Base-by-base conservation (phyloP, 257 asterid species). In the Hygrophila difformis region DNA sequence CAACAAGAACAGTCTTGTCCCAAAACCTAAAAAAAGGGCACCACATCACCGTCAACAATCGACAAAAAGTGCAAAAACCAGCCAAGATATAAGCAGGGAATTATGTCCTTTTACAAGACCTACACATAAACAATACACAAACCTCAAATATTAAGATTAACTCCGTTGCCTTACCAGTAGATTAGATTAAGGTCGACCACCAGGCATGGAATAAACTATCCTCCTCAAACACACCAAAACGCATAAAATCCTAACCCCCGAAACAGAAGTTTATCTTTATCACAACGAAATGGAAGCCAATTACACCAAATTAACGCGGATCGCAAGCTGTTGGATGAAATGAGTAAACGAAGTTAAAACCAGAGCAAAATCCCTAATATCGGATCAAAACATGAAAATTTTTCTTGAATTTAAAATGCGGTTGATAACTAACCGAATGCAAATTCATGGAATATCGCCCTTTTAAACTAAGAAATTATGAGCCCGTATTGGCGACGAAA, bases 91-190 rank as follows among this genome's bases (percentile, higher is more conserved):
- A 21, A 8, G 26, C 37, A 33, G 12, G 12, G 37, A 33, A 33
- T 12, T 2, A 33, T 0, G 12, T 12, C 37, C 6, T 6, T 9
- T 33, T 5, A 1, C 37, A 33, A 2, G 10, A 10, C 3, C 37
- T 33, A 5, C 12, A 33, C 11, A 12, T 39, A 14, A 29, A 46
- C 17, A 8, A 16, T 21, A 5, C 8, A 42, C 70, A 51, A n/a
- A 70, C 75, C 70, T 66, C 58, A 62, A 62, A 23, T 44, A 29
- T 31, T 44, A 36, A 29, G 56, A 39, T 43, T 49, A 3, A 24
- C 5, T 24, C 7, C 29, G 29, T 24, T 9, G 12, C 12, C 37
- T 12, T 33, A 3, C 10, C 37, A 2, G 12, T 10, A 9, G 37
- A 33, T 33, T 33, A 9, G 12, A 33, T 33, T 33, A 33, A 33